Percentiles rank a stretch among this genome's conserved stretches.
Conservation (phyloP, 305 asterid genomes). For the Rubia peregrina region DNA sequence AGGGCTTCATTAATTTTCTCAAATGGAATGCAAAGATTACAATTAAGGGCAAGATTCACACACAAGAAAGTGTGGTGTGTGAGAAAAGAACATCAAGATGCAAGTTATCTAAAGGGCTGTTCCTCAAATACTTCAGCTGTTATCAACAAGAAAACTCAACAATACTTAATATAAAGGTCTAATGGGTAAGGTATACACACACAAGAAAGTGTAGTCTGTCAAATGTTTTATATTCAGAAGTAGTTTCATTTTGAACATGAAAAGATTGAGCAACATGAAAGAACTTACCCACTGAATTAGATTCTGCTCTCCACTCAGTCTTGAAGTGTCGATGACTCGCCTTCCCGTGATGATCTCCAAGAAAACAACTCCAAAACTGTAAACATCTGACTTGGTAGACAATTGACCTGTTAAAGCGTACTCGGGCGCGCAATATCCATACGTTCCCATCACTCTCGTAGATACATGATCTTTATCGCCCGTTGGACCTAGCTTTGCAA, state of each 20-base stretch:
- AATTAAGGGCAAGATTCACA: too few relatives aligned
- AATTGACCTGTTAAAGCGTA: constrained; percentile 33
- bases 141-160: neutral
- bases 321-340: constrained; percentile 32
- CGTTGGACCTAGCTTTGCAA: constrained; percentile 42
- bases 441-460: constrained; percentile 42
- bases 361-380: constrained; percentile 42
- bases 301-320: constrained; percentile 36
- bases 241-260: neutral
- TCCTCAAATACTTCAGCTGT: neutral
- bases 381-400: constrained; percentile 36
- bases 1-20: too few relatives aligned
- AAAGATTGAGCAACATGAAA: neutral
- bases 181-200: neutral
- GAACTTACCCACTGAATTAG: constrained; percentile 36
- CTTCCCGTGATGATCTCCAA: constrained; percentile 41
- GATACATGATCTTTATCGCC: constrained; percentile 30
- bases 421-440: constrained; percentile 43
- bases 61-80: too few relatives aligned
- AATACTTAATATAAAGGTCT: neutral
- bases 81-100: too few relatives aligned
- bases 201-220: neutral
- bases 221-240: neutral
- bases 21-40: neutral
- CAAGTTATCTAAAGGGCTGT: too few relatives aligned